Base-by-base conservation (phyloP, 2,329 filamentous ascomycete species). In the Calonectria pauciramosa region DNA sequence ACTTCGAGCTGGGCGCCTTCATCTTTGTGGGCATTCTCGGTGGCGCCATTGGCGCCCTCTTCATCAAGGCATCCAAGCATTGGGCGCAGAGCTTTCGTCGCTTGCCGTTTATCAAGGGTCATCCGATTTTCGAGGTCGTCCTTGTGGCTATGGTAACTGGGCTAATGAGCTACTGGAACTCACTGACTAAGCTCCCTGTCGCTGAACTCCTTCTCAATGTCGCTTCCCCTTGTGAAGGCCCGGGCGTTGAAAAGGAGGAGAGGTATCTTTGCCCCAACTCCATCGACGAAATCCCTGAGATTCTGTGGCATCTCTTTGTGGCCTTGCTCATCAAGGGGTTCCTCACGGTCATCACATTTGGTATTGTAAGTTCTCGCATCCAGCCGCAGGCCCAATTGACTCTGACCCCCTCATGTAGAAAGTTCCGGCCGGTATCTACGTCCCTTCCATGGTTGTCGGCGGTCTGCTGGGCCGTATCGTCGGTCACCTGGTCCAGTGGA, bases 401-500 rank as follows among this genome's bases (percentile, higher is more conserved):
- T 14, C 81, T 83, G 65, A 83, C 72, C 20, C 72, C 20, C 26
- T 23, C 1, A 16, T 10, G 64, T 82, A 91, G 89, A 99, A 99
- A 89, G 93, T 99, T 0, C 97, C 97, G 13, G 96, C 96, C 1
- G 97, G 97, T 76, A 98, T 99, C 79, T 99, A 99, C 80, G 96
- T 99, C 2, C 97, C 97, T 4, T 98, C 96, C 80, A 99, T 99
- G 97, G 97, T 99, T 34, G 95, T 99, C 23, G 97, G 97, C 77
- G 97, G 97, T 81, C 88, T 99, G 23, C 93, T 98, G 87, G 96
- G 96, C 36, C 93, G 96, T 10, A 93, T 97, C 56, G 91, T 98
- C 16, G 97, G 97, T 1, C 97, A 99, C 83, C 84, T 93, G 9
- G 92, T 96, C 0, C 96, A 99, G 83, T 96, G 94, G 85, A 85